Conservation (phyloP, 495 filamentous ascomycete species). For the Lepraria neglecta region DNA sequence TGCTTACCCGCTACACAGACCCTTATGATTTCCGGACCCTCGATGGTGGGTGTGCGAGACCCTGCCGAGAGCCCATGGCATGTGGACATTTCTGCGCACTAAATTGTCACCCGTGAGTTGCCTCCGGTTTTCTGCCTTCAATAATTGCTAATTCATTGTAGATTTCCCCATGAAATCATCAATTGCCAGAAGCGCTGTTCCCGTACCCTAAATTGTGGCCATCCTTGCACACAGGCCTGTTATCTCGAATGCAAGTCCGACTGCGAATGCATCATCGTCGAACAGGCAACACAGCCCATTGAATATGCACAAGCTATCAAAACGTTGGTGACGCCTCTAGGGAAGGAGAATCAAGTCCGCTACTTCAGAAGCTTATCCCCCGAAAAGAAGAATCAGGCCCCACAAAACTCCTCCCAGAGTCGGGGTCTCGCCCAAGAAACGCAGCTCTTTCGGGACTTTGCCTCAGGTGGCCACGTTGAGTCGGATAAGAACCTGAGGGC, state of each 20-base stretch:
- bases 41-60: conserved; percentile 43
- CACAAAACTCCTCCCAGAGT: too few species aligned
- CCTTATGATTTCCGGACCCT: conserved; percentile 20
- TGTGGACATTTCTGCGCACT: conserved; percentile 41
- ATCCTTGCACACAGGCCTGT: conserved; percentile 24
- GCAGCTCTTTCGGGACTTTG: conserved; percentile 19
- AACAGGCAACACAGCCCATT: background rate
- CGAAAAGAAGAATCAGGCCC: background rate
- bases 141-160: conserved; percentile 12
- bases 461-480: conserved; percentile 18
- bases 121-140: background rate
- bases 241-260: conserved; percentile 17
- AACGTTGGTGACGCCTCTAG: background rate
- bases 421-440: background rate
- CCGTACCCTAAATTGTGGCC: conserved; percentile 32
- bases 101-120: conserved; percentile 38
- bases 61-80: conserved; percentile 33
- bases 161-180: conserved; percentile 33
- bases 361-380: background rate
- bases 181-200: conserved; percentile 32
- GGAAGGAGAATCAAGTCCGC: background rate
- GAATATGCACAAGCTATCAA: background rate
- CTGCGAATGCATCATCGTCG: conserved; percentile 10
- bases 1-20: conserved; percentile 6
- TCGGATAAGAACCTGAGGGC: conserved; percentile 11